A percentile compares a stretch with the other conserved stretches of the same genome.
Conservation (phyloP, 345 rosid species). For the Trapa incisa region DNA sequence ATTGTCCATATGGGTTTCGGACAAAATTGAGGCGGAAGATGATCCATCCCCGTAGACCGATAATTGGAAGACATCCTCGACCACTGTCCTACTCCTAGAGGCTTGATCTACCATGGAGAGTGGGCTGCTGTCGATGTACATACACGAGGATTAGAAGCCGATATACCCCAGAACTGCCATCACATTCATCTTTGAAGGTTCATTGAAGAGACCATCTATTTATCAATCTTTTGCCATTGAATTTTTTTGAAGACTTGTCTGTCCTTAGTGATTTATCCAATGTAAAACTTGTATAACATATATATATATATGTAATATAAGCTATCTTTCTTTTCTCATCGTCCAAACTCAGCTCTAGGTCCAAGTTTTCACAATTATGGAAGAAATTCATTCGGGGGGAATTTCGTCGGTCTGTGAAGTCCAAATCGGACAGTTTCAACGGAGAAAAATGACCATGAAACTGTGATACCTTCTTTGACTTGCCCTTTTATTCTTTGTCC, state of each 20-base stretch:
- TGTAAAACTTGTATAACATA: not conserved
- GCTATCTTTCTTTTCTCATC: too few relatives aligned
- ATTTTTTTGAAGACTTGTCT: not conserved
- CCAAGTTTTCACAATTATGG: too few relatives aligned
- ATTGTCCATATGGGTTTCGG: conserved; percentile 68
- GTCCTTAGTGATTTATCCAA: not conserved
- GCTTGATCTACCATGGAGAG: not conserved
- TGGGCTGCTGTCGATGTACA: not conserved
- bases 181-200: not conserved
- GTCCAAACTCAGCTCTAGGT: too few relatives aligned
- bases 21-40: conserved; percentile 22
- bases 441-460: too few relatives aligned
- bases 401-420: too few relatives aligned
- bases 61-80: not conserved
- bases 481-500: too few relatives aligned
- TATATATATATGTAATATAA: too few relatives aligned
- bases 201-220: not conserved
- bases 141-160: not conserved
- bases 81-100: not conserved
- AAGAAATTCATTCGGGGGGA: too few relatives aligned
- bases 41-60: conserved; percentile 11
- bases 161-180: not conserved
- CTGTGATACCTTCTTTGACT: too few relatives aligned
- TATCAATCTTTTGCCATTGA: not conserved
- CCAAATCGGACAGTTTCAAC: too few relatives aligned